Evolutionary conservation across 129 eudicot species (phyloP), one percentile per base, ranked within the genome.

Genomic region (Rutidosis leptorrhynchoides): DNA sequence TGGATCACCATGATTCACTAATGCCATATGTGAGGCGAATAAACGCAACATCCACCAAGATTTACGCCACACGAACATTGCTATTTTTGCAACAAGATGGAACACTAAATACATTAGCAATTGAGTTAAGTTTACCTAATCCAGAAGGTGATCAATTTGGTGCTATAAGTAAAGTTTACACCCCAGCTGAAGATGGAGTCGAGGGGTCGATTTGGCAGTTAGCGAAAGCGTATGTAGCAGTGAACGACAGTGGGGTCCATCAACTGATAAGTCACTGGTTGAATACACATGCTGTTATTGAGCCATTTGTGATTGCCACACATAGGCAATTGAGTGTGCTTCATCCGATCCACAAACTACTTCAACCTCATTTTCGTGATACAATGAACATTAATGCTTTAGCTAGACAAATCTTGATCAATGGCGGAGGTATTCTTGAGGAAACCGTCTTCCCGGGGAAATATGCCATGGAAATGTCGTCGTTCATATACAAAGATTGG

Each of bases 301-400:
- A 86, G 76, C 89, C 89, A 43, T 80, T 80, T 73, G 72, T 76
- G 42, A 80, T 86, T 48, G 79, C 94, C 33, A 71, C 94, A 23
- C 74, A 86, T 57, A 74, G 94, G 68, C 88, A 86, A 32, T 65
- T 86, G 27, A 86, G 94, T 17, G 88, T 78, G 56, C 62, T 86
- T 58, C 94, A 86, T 52, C 94, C 94, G 6, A 75, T 86, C 52
- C 67, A 74, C 52, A 83, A 80, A 66, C 94, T 83, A 56, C 80
- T 86, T 52, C 71, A 75, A 6, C 89, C 94, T 52, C 94, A 83
- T 52, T 64, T 83, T 29, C 84, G 86, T 32, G 85, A 86, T 52
- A 78, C 88, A 0, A 83, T 86, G 80, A 70, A 67, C 54, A 80
- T 83, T 17, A 86, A 86, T 59, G 89, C 94, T 1, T 43, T 73